Evolutionary conservation across 306 rosid species (phyloP).

Genomic region (Parietaria judaica): DNA sequence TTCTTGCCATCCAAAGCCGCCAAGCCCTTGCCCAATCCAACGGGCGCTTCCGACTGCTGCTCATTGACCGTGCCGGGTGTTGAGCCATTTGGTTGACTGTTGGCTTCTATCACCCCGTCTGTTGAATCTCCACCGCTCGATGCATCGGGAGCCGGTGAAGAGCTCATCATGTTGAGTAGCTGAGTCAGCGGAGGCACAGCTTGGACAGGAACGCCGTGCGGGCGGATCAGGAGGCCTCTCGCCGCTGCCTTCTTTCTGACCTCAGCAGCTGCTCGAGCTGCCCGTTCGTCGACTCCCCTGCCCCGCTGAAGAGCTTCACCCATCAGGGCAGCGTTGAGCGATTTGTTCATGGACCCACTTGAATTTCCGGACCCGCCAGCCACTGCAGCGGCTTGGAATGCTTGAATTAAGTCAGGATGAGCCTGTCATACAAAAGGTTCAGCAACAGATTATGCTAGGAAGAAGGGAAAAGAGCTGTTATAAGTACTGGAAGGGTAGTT

Average conservation of each 20-base stretch:
- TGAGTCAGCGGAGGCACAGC: slow-evolving; percentile 78
- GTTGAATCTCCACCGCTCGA: slow-evolving; percentile 36
- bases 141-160: slow-evolving; percentile 45
- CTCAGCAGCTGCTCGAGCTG: slow-evolving; percentile 90
- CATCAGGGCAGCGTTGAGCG: slow-evolving; percentile 72
- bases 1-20: slow-evolving; percentile 72
- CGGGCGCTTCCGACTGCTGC: slow-evolving; percentile 45
- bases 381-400: slow-evolving; percentile 84
- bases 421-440: slow-evolving; percentile 36
- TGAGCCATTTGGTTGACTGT: slow-evolving; percentile 25
- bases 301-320: slow-evolving; percentile 75
- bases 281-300: slow-evolving; percentile 92
- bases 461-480: no score
- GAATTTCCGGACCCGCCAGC: slow-evolving; percentile 88
- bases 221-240: slow-evolving; percentile 69
- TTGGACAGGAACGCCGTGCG: slow-evolving; percentile 78
- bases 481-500: no score
- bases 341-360: slow-evolving; percentile 46
- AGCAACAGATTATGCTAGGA: no score
- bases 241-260: slow-evolving; percentile 94
- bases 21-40: slow-evolving; percentile 79
- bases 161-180: slow-evolving; percentile 64
- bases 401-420: slow-evolving; percentile 82
- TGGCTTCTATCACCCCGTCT: slow-evolving; percentile 33
- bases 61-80: slow-evolving; percentile 28